These are phyloP conservation scores for Lichtheimia hyalospora DNA, from an alignment of 371 early-diverging fungal genomes.

Conservation along the genomic window DNA sequence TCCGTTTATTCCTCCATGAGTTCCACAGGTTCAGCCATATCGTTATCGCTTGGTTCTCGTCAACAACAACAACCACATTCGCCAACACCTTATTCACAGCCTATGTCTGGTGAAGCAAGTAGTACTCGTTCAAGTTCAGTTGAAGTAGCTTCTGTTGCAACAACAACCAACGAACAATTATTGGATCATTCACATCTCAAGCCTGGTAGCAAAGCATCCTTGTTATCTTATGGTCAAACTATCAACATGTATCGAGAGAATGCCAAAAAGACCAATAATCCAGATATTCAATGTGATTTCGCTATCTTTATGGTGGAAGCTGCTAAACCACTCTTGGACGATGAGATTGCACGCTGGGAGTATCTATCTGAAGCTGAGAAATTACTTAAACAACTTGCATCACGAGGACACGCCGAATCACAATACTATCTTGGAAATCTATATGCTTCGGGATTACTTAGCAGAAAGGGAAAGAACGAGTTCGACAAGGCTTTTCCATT, in stretches of 20 bases:
- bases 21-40: neutral
- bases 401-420: conserved; percentile 64
- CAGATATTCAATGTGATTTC: conserved; percentile 80
- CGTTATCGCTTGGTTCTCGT: neutral
- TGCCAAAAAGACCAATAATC: conserved; percentile 81
- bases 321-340: conserved; percentile 55
- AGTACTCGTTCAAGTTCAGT: conserved; percentile 14
- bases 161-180: conserved; percentile 35
- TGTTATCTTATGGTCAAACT: conserved; percentile 68
- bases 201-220: conserved; percentile 65
- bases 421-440: conserved; percentile 68
- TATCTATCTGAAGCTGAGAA: conserved; percentile 65
- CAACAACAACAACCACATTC: neutral
- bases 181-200: conserved; percentile 67
- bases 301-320: conserved; percentile 77
- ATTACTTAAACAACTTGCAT: conserved; percentile 58
- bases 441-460: conserved; percentile 60
- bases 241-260: conserved; percentile 80
- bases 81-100: conserved; percentile 5
- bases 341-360: conserved; percentile 55
- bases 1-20: conserved; percentile 5
- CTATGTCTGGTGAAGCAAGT: neutral
- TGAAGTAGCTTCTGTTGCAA: neutral
- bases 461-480: conserved; percentile 62
- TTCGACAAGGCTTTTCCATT: conserved; percentile 72